A percentile compares a stretch with the other conserved stretches of the same genome.
Conservation (phyloP, 352 stramenopile species). For the Phytophthora fragariae region DNA sequence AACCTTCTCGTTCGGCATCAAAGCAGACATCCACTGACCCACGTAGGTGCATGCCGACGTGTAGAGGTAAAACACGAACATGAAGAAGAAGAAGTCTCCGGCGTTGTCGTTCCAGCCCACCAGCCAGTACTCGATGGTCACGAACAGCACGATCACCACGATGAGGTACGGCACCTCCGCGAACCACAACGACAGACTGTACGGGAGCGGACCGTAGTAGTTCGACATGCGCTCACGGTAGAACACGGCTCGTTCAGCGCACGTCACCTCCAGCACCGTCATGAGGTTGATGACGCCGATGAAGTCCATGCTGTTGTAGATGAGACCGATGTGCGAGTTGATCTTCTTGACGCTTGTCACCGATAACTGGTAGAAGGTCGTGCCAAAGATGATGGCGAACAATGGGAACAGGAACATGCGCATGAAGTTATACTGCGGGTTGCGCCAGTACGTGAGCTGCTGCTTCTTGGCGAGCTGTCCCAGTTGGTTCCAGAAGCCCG, state of each 20-base stretch:
- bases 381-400: constrained; percentile 60
- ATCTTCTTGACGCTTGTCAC: constrained; percentile 35
- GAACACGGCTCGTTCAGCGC: constrained; percentile 57
- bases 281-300: constrained; percentile 66
- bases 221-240: constrained; percentile 74
- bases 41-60: constrained; percentile 62
- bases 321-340: constrained; percentile 63
- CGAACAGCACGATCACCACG: constrained; percentile 46
- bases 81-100: constrained; percentile 43
- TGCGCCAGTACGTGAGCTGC: constrained; percentile 61
- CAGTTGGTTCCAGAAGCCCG: constrained; percentile 50
- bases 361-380: constrained; percentile 55
- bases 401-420: constrained; percentile 55
- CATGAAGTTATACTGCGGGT: constrained; percentile 58
- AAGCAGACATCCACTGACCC: constrained; percentile 68
- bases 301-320: constrained; percentile 74
- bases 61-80: constrained; percentile 55
- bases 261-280: constrained; percentile 64
- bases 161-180: constrained; percentile 66
- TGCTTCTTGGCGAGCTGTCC: constrained; percentile 47
- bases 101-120: constrained; percentile 45
- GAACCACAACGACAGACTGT: constrained; percentile 62
- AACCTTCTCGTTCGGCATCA: constrained; percentile 70
- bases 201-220: constrained; percentile 71
- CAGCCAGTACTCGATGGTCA: constrained; percentile 66